phyloP scores from a whole-genome alignment of 148 eudicot species.

The Camellia japonica region DNA sequence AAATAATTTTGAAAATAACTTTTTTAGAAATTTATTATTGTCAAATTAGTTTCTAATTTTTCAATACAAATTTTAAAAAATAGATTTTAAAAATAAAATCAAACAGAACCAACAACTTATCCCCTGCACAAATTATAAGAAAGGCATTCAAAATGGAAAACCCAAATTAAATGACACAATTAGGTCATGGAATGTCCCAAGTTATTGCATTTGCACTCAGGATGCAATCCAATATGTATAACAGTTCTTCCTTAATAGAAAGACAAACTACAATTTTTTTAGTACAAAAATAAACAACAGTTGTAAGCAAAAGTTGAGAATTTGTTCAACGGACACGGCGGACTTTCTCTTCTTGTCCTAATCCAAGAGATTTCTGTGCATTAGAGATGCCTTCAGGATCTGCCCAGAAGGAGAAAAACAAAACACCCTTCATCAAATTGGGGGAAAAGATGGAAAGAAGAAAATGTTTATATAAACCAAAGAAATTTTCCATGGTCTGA shows the following conservation, averaged over 20 bases:
- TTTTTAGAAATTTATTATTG: no score
- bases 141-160: no score
- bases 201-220: no score
- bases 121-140: no score
- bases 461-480: neutral
- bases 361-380: constrained; percentile 91
- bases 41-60: no score
- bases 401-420: constrained; percentile 25
- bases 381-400: constrained; percentile 91
- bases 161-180: neutral
- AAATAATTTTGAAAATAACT: no score
- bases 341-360: constrained; percentile 83
- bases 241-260: neutral
- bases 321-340: constrained; percentile 59
- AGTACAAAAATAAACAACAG: neutral
- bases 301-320: neutral
- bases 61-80: no score
- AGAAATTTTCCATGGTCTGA: neutral
- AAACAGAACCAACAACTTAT: no score
- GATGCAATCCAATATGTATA: neutral
- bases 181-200: neutral
- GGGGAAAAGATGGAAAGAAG: neutral
- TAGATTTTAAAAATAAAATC: no score
- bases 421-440: neutral
- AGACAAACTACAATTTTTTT: neutral